Conservation (phyloP, 75 land plant species). For the Sequoia sempervirens region DNA sequence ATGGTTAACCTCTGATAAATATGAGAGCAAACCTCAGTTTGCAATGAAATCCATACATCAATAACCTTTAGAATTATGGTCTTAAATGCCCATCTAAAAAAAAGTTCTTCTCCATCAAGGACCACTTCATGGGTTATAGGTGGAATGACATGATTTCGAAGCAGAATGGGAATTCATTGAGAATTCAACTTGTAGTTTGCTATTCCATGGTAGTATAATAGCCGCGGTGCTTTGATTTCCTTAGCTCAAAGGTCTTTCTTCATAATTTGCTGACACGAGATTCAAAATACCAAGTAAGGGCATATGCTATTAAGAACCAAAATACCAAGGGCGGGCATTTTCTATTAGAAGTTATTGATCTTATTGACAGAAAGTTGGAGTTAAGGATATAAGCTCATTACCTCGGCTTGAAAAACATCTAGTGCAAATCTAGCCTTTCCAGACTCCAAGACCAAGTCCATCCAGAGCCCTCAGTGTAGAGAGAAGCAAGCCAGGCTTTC, state of each 20-base stretch:
- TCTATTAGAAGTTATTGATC: too few species aligned
- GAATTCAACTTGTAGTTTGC: too few species aligned
- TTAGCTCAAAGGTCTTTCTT: slow-evolving; percentile 21
- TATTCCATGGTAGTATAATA: too few species aligned
- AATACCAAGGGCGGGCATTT: background rate
- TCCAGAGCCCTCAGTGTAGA: slow-evolving; percentile 18
- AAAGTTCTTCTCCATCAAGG: too few species aligned
- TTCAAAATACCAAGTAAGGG: too few species aligned
- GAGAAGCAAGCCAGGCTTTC: slow-evolving; percentile 9
- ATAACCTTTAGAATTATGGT: too few species aligned
- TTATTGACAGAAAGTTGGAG: background rate
- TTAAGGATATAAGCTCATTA: background rate
- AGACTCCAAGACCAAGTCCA: slow-evolving; percentile 15
- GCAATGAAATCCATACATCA: too few species aligned
- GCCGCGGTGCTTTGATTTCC: slow-evolving; percentile 31
- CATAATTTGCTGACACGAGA: slow-evolving; percentile 15
- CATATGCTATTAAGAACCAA: background rate
- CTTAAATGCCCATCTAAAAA: too few species aligned
- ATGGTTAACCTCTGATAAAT: too few species aligned
- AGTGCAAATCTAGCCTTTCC: slow-evolving; percentile 15
- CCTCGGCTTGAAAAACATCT: slow-evolving; percentile 10
- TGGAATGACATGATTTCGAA: too few species aligned
- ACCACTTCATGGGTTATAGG: too few species aligned
- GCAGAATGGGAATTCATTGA: background rate
- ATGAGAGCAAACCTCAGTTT: too few species aligned